Evolutionary conservation across 1,284 basidiomycete genomes (phyloP), one percentile per base, ranked within the genome.

Genomic region (Tilletia caries): DNA sequence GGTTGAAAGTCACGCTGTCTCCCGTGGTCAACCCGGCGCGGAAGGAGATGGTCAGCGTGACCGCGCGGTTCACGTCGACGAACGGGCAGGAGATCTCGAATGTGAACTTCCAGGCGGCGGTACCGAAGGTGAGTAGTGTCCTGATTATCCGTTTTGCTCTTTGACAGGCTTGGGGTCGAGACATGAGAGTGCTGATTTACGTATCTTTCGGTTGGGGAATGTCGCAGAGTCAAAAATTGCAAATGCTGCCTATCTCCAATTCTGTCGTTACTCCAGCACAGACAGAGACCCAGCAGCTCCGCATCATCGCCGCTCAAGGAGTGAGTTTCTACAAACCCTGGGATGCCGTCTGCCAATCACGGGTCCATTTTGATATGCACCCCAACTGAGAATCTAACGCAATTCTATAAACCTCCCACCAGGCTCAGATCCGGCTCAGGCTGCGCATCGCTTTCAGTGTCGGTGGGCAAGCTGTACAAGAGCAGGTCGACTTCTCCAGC

Each of bases 181-280:
- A n/a, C n/a, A n/a, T n/a, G n/a, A n/a, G n/a, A n/a, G n/a, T n/a
- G n/a, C n/a, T n/a, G n/a, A n/a, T n/a, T n/a, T n/a, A n/a, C n/a
- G n/a, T n/a, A n/a, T n/a, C n/a, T n/a, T n/a, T n/a, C n/a, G n/a
- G 46, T 50, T 18, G 20, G 46, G 18, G 25, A 4, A 50, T 50
- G 43, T 20, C 20, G 3, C 79, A 96, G 93, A 93, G 93, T 0
- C 95, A 98, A 86, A 95, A 97, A 83, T 84, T 99, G 70, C 95
- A 98, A 83, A 98, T 99, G 95, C 88, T 94, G 70, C 92, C 95
- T 4, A 98, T 98, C 90, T 94, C 93, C 8, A 94, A 90, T 83
- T 85, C 91, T 12, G 89, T 89, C 67, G 87, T 98, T 29, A 85
- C 84, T 18, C 90, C 93, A 0, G 93, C 93, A 0, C 85, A 88